Base-by-base conservation (phyloP, 2,329 filamentous ascomycete genomes). In the Cryoendolithus antarcticus region DNA sequence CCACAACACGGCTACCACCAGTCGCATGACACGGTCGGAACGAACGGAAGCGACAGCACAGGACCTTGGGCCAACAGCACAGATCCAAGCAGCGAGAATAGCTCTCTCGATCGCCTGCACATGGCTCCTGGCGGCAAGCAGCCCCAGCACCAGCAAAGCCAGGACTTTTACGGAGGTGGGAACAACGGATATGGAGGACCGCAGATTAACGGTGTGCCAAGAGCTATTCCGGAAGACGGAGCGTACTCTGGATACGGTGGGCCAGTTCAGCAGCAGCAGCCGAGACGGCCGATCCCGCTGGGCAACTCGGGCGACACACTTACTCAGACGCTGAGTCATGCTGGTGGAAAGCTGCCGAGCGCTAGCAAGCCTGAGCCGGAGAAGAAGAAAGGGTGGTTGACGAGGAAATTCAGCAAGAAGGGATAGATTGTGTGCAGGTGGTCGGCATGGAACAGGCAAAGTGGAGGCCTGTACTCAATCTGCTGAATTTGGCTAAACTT, bases 31-130 rank as follows among this genome's bases (percentile, higher is more conserved):
- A 94, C 86, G 1, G 81, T 93, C 33, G 82, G 82, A 30, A 86
- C 83, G 9, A 83, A 78, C 53, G 82, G 78, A 36, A 82, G 75
- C 49, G 76, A 80, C 46, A 77, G 67, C 39, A 67, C 68, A 38
- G 86, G 94, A 42, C 78, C 78, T 8, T 79, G 75, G 55, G 80
- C 78, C 40, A 88, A 91, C 60, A 80, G 80, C 48, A 93, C 86
- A 43, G 86, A 94, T 56, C 88, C 84, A 65, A 91, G 83, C 64
- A 94, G 86, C 56, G 83, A 94, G 56, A 93, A 93, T 63, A 93
- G 85, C 64, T 93, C 86, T 2, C 75, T 93, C 50, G 46, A 42
- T 33, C 41, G 32, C 44, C 44, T 44, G 39, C 60, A 36, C 50
- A 62, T 46, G 5, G 55, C 53, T 9, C 15, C 15, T 19, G 15